phyloP scores from a whole-genome alignment of 352 stramenopile genomes.

The Lagenidium giganteum region DNA sequence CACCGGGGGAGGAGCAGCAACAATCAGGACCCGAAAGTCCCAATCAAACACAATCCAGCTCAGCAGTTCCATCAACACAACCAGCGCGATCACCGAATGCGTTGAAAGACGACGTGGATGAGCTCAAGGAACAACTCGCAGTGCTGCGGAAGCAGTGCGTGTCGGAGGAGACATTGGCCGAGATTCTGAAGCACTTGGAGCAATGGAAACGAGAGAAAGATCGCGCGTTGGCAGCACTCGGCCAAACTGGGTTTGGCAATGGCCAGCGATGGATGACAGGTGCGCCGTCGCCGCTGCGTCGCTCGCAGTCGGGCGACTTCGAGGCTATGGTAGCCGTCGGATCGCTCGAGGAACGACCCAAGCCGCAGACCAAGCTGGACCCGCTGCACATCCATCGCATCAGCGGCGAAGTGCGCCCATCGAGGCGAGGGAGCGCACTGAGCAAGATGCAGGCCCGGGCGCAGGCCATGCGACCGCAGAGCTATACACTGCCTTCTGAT shows the following conservation, averaged over 20 bases:
- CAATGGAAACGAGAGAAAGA: conserved; percentile 26
- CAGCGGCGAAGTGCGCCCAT: conserved; percentile 13
- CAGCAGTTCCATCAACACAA: too few relatives aligned
- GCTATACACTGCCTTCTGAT: too few relatives aligned
- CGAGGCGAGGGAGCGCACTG: conserved; percentile 7
- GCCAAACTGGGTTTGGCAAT: too few relatives aligned
- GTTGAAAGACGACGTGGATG: conserved; percentile 27
- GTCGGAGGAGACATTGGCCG: conserved; percentile 32
- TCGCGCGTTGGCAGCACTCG: conserved; percentile 14
- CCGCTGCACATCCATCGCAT: conserved; percentile 46
- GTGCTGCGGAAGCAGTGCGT: conserved; percentile 42
- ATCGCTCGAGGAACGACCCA: conserved; percentile 29
- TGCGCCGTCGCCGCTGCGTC: neutral
- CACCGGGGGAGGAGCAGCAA: too few relatives aligned
- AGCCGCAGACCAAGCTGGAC: conserved; percentile 58
- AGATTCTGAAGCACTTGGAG: conserved; percentile 37
- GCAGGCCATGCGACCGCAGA: conserved; percentile 51
- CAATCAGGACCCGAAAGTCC: too few relatives aligned
- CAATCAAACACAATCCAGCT: too few relatives aligned
- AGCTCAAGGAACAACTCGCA: conserved; percentile 29
- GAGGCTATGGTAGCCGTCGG: too few relatives aligned
- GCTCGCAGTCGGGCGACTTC: neutral
- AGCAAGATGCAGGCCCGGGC: conserved; percentile 51
- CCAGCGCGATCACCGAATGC: too few relatives aligned
- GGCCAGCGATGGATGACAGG: conserved; percentile 23